Percentiles rank a stretch among this genome's conserved stretches.
phyloP scores from a whole-genome alignment of 164 flowering plant genomes.

The Macadamia tetraphylla region DNA sequence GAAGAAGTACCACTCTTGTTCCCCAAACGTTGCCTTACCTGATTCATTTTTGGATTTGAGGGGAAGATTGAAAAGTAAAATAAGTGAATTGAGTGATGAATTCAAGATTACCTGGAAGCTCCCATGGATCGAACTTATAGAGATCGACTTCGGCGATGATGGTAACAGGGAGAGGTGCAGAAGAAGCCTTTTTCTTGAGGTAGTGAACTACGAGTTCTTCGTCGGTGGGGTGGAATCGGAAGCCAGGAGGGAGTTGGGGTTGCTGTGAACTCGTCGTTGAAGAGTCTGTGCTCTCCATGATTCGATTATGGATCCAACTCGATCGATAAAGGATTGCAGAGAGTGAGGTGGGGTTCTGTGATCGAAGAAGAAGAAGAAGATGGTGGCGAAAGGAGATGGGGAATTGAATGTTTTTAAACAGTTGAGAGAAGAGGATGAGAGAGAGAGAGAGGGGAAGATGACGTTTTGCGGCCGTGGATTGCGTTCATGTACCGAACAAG shows the following conservation, averaged over 20 bases:
- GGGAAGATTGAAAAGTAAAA: no score
- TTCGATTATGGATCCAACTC: neutral
- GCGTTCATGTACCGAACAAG: constrained; percentile 3
- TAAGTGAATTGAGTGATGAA: no score
- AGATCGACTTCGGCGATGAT: constrained; percentile 79
- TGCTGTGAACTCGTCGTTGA: constrained; percentile 44
- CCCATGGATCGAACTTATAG: constrained; percentile 89
- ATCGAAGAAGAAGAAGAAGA: neutral
- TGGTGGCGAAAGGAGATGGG: neutral
- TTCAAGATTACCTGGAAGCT: constrained; percentile 51
- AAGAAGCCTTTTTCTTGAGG: constrained; percentile 56
- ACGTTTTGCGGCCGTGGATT: constrained; percentile 10
- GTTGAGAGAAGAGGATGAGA: neutral
- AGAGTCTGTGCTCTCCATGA: constrained; percentile 55
- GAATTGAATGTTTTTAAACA: neutral
- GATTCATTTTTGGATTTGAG: neutral
- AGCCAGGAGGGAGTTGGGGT: constrained; percentile 83
- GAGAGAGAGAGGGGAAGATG: constrained; percentile 12
- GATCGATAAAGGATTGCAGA: no score
- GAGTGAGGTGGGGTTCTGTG: no score
- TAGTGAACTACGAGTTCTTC: constrained; percentile 85
- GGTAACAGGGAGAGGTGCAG: constrained; percentile 64
- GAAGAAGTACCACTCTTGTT: constrained; percentile 91
- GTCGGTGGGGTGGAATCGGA: constrained; percentile 81
- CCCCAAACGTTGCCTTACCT: constrained; percentile 87